Percentiles rank a stretch among this genome's conserved stretches.
phyloP scores from a whole-genome alignment of 495 filamentous ascomycete genomes.

The Lepidopterella palustris region DNA sequence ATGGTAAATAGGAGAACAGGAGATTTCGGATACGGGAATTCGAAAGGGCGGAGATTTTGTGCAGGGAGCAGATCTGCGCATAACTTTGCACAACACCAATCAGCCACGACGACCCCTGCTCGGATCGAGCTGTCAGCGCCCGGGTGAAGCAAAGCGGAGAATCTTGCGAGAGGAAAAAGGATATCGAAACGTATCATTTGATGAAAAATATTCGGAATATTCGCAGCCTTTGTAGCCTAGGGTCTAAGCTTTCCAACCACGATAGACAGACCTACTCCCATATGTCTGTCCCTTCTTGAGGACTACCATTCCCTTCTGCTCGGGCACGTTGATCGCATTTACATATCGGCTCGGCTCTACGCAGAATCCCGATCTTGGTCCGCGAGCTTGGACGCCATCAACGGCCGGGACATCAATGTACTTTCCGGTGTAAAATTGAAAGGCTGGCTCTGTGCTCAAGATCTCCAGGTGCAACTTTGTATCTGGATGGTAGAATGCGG shows the following conservation, averaged over 20 bases:
- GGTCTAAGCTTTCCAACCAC: conserved; percentile 57
- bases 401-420: conserved; percentile 70
- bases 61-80: neutral
- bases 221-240: neutral
- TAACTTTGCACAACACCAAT: neutral
- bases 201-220: conserved; percentile 31
- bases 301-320: conserved; percentile 70
- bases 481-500: conserved; percentile 60
- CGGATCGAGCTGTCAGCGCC: neutral
- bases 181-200: neutral
- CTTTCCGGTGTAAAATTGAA: conserved; percentile 93
- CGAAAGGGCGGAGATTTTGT: too few species aligned
- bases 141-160: neutral
- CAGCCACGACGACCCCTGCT: neutral
- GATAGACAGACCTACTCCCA: conserved; percentile 71
- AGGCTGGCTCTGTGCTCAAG: conserved; percentile 83
- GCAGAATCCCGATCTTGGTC: conserved; percentile 68
- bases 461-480: conserved; percentile 76
- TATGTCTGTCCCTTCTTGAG: conserved; percentile 74
- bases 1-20: too few species aligned
- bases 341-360: conserved; percentile 87
- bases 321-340: conserved; percentile 73
- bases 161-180: neutral
- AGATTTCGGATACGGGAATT: too few species aligned
- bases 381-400: conserved; percentile 56